Evolutionary conservation across 441 rosid genomes (phyloP).

Genomic region (Isatis lusitanica): DNA sequence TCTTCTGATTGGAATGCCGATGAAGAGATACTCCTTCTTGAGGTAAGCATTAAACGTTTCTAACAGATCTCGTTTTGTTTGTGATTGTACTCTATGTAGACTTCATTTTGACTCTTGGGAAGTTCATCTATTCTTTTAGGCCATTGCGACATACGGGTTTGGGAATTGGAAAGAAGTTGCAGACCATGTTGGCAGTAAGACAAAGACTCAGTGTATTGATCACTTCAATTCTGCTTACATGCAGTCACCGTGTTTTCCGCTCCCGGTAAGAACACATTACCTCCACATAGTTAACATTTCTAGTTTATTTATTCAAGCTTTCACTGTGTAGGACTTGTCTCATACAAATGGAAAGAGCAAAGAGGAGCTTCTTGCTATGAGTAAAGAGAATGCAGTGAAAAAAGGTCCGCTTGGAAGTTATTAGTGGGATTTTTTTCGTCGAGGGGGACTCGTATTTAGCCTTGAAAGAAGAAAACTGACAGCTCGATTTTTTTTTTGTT

Average conservation of each 20-base stretch:
- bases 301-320: conserved; percentile 2
- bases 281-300: conserved; percentile 8
- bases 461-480: not conserved
- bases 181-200: conserved; percentile 86
- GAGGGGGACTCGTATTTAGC: not conserved
- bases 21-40: conserved; percentile 91
- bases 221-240: conserved; percentile 78
- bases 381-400: conserved; percentile 54
- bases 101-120: conserved; percentile 33
- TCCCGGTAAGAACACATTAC: conserved; percentile 59
- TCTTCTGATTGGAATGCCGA: conserved; percentile 94
- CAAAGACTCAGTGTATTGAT: conserved; percentile 66
- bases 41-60: conserved; percentile 49
- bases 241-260: conserved; percentile 84
- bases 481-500: conserved; percentile 13
- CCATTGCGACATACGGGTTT: conserved; percentile 91
- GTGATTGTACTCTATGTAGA: conserved; percentile 13
- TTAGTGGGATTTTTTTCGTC: conserved; percentile 4
- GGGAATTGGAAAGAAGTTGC: conserved; percentile 97
- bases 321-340: conserved; percentile 67
- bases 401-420: conserved; percentile 50
- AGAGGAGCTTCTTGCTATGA: conserved; percentile 92
- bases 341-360: conserved; percentile 83
- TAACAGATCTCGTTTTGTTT: not conserved
- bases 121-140: conserved; percentile 51